Conservation (phyloP, 2,329 filamentous ascomycete species). For the Fusarium gaditjirri region DNA sequence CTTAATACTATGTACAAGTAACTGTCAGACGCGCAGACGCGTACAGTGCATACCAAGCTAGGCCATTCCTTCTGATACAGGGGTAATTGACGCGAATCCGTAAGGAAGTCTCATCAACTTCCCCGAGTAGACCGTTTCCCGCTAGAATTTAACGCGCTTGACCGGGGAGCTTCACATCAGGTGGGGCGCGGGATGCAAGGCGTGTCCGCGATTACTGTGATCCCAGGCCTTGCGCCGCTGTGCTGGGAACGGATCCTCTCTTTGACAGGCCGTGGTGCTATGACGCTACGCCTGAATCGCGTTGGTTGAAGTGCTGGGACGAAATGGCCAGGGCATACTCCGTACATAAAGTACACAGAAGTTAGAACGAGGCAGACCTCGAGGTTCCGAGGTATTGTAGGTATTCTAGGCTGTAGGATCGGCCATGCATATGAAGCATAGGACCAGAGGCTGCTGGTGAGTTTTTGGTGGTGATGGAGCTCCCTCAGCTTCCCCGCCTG, state of each 20-base stretch:
- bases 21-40: conserved; percentile 5
- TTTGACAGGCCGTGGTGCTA: conserved; percentile 42
- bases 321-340: not conserved
- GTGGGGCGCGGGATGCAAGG: conserved; percentile 44
- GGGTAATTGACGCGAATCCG: conserved; percentile 30
- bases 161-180: conserved; percentile 39
- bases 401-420: not conserved
- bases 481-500: conserved; percentile 28
- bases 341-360: not conserved
- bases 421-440: not conserved
- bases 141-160: conserved; percentile 33
- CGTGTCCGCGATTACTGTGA: conserved; percentile 28
- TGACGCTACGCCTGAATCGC: conserved; percentile 43
- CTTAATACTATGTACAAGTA: conserved; percentile 8
- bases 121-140: conserved; percentile 32
- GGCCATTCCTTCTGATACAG: conserved; percentile 4
- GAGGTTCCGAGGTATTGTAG: not conserved
- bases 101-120: conserved; percentile 33
- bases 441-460: conserved; percentile 6
- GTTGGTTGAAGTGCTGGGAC: conserved; percentile 33
- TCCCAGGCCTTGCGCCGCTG: conserved; percentile 43
- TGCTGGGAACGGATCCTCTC: conserved; percentile 47
- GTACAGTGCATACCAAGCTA: conserved; percentile 43
- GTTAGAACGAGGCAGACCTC: not conserved
- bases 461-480: conserved; percentile 26